phyloP scores from a whole-genome alignment of 116 monocot species.

The Zostera marina region DNA sequence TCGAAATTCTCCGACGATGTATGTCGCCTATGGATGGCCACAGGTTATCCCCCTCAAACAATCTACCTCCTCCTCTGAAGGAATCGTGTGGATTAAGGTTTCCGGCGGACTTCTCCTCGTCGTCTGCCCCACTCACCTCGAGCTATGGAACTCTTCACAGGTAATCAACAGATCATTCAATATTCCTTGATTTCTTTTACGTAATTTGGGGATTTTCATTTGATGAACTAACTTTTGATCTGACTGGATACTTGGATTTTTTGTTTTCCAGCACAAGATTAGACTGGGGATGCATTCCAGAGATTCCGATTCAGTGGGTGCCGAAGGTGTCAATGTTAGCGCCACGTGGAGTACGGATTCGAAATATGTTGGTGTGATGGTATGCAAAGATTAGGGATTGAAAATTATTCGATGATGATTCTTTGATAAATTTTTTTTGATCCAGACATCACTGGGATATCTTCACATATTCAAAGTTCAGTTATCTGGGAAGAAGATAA shows the following conservation, averaged over 20 bases:
- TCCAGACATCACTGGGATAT: slow-evolving; percentile 67
- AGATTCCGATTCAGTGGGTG: slow-evolving; percentile 30
- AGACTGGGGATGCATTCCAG: slow-evolving; percentile 51
- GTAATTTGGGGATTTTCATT: neutral
- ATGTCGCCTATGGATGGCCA: slow-evolving; percentile 95
- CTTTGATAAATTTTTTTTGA: neutral
- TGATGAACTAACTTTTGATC: neutral
- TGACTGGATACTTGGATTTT: neutral
- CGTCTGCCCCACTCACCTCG: slow-evolving; percentile 51
- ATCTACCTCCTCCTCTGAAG: slow-evolving; percentile 17
- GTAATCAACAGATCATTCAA: slow-evolving; percentile 7
- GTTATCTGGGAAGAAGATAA: slow-evolving; percentile 51
- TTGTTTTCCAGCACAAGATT: slow-evolving; percentile 53
- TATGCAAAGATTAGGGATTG: slow-evolving; percentile 14
- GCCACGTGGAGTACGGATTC: slow-evolving; percentile 84
- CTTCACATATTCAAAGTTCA: slow-evolving; percentile 76
- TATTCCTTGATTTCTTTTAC: neutral
- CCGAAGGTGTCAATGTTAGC: slow-evolving; percentile 61
- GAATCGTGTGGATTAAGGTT: slow-evolving; percentile 51
- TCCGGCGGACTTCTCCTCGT: slow-evolving; percentile 51
- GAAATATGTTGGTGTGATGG: slow-evolving; percentile 58
- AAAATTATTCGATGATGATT: no score
- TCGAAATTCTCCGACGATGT: slow-evolving; percentile 28
- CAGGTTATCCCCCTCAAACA: slow-evolving; percentile 65
- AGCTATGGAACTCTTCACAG: slow-evolving; percentile 86